phyloP scores from a whole-genome alignment of 2,329 filamentous ascomycete species.

The Xylaria sp. region DNA sequence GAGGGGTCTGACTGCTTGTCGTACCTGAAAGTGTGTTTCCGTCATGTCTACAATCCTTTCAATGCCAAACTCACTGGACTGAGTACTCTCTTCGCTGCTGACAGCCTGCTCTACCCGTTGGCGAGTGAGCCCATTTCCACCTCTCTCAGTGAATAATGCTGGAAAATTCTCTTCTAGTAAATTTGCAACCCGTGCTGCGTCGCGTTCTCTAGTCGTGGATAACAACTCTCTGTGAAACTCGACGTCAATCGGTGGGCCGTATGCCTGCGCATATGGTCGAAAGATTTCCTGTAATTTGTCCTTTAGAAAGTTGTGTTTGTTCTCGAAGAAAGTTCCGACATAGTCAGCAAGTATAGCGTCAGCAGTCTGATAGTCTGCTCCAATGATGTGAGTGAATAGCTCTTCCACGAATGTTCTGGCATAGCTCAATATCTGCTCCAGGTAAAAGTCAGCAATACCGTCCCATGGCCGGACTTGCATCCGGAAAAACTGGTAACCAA shows the following conservation, averaged over 20 bases:
- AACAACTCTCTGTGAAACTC: slow-evolving; percentile 22
- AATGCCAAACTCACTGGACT: slow-evolving; percentile 25
- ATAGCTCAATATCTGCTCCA: slow-evolving; percentile 23
- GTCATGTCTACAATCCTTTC: slow-evolving; percentile 33
- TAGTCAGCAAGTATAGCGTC: slow-evolving; percentile 4
- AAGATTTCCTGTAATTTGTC: slow-evolving; percentile 29
- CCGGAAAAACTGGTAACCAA: slow-evolving; percentile 27
- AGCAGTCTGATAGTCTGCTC: slow-evolving; percentile 14
- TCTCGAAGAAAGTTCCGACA: slow-evolving; percentile 5
- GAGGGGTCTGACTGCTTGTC: background rate
- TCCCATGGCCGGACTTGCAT: slow-evolving; percentile 27
- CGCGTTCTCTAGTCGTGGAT: slow-evolving; percentile 5
- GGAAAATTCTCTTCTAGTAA: slow-evolving; percentile 30
- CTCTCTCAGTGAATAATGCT: slow-evolving; percentile 15
- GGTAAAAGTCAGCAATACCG: slow-evolving; percentile 25
- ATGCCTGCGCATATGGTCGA: slow-evolving; percentile 18
- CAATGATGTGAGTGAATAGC: slow-evolving; percentile 25
- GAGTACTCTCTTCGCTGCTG: background rate
- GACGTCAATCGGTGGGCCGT: slow-evolving; percentile 27
- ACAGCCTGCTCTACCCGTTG: slow-evolving; percentile 7
- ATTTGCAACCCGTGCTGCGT: slow-evolving; percentile 22
- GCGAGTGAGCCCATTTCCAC: slow-evolving; percentile 11
- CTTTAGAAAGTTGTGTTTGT: background rate
- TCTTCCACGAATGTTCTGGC: slow-evolving; percentile 33
- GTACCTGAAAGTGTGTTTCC: slow-evolving; percentile 31